Conservation (phyloP, 768 basidiomycete species). For the Phaeotremella skinneri region DNA sequence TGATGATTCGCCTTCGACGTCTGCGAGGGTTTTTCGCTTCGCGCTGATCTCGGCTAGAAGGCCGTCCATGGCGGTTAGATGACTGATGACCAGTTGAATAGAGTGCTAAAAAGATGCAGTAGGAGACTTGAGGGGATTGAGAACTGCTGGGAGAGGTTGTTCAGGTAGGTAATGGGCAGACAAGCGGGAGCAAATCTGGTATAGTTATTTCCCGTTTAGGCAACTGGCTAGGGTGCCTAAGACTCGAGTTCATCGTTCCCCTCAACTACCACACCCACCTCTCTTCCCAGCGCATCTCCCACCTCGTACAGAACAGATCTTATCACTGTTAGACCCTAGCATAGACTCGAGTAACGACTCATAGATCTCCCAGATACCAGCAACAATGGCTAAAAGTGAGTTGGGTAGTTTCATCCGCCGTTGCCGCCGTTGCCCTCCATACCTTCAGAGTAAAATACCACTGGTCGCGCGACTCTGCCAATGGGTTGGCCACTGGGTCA, state of each 20-base stretch:
- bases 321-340: no score
- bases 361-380: not conserved
- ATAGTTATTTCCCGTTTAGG: slow-evolving; percentile 12
- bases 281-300: not conserved
- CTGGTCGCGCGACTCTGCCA: no score
- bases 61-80: slow-evolving; percentile 65
- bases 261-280: not conserved
- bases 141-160: not conserved
- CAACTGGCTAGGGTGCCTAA: not conserved
- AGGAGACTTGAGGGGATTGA: not conserved
- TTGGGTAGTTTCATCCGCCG: no score
- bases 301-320: no score
- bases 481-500: not conserved
- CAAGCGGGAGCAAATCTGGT: no score
- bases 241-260: not conserved
- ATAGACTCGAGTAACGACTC: no score
- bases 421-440: no score
- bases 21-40: slow-evolving; percentile 74
- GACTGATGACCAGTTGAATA: not conserved
- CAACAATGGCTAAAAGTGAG: slow-evolving; percentile 10
- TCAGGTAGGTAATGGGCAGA: no score
- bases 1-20: slow-evolving; percentile 52
- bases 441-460: no score
- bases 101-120: not conserved
- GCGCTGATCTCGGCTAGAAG: slow-evolving; percentile 83